A percentile compares a stretch with the other conserved stretches of the same genome.
Evolutionary conservation across 129 eudicot species (phyloP).

Genomic region (sunflower (Helianthus annuus)): DNA sequence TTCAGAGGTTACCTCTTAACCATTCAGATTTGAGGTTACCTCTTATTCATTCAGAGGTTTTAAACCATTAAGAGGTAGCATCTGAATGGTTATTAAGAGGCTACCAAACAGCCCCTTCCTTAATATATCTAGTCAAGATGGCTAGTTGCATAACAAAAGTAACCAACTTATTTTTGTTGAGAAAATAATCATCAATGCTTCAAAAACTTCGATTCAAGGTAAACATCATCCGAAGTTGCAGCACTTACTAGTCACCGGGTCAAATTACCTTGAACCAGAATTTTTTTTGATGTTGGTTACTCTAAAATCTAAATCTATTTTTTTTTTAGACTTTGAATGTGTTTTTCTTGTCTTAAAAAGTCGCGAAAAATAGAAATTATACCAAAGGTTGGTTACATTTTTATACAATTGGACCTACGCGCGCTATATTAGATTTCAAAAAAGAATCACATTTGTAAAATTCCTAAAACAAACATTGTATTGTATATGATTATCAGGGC

Average conservation of each 20-base stretch:
- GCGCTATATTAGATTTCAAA: background rate
- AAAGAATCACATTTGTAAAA: background rate
- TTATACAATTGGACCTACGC: background rate
- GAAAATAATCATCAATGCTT: background rate
- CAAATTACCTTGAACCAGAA: background rate
- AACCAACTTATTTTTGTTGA: background rate
- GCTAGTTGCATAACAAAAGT: background rate
- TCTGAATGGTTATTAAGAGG: too few relatives aligned
- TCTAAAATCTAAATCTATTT: too few relatives aligned
- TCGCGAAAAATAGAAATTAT: background rate
- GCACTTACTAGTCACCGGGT: background rate
- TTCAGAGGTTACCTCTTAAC: too few relatives aligned
- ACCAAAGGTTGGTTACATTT: background rate
- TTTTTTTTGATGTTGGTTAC: too few relatives aligned
- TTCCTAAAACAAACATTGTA: background rate
- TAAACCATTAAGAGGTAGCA: too few relatives aligned
- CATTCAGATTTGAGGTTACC: too few relatives aligned
- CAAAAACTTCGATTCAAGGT: background rate
- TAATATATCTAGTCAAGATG: too few relatives aligned
- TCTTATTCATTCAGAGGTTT: too few relatives aligned
- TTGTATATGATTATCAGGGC: constrained; percentile 43
- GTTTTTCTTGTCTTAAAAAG: background rate
- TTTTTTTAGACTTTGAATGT: background rate
- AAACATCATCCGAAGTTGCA: background rate
- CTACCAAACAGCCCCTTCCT: too few relatives aligned